Percentiles rank a stretch among this genome's conserved stretches.
phyloP scores from a whole-genome alignment of 2,329 filamentous ascomycete species.

The Botrytis deweyae region DNA sequence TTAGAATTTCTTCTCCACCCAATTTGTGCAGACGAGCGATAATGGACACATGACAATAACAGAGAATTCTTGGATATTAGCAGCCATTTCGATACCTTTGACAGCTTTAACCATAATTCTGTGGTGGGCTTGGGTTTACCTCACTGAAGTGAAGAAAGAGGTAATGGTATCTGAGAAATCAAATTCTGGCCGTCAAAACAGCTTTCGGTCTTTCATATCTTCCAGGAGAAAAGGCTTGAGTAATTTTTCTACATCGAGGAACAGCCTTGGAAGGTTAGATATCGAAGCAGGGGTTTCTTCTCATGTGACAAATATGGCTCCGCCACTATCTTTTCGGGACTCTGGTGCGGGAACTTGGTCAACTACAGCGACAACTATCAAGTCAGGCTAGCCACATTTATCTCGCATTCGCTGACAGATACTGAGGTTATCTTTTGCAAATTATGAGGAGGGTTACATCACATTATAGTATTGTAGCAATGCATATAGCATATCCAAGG shows the following conservation, averaged over 20 bases:
- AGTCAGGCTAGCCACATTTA: slow-evolving; percentile 1
- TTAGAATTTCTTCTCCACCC: slow-evolving; percentile 33
- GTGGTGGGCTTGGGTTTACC: slow-evolving; percentile 30
- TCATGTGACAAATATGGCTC: not conserved
- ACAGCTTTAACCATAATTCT: slow-evolving; percentile 29
- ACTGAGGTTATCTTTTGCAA: no score
- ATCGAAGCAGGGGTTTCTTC: slow-evolving; percentile 10
- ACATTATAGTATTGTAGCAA: no score
- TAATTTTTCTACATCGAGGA: not conserved
- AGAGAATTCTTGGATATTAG: slow-evolving; percentile 28
- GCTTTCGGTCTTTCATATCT: not conserved
- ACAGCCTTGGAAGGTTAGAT: slow-evolving; percentile 5
- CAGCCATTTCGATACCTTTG: slow-evolving; percentile 29
- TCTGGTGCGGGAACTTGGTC: slow-evolving; percentile 20
- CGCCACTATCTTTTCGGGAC: not conserved
- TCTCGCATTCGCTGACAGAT: no score
- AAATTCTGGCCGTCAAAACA: not conserved
- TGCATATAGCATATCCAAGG: no score
- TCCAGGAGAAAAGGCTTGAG: not conserved
- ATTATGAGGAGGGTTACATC: no score
- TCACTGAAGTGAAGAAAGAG: slow-evolving; percentile 13
- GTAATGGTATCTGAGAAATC: not conserved
- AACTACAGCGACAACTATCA: slow-evolving; percentile 20
- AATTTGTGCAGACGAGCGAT: slow-evolving; percentile 29
- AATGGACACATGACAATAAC: slow-evolving; percentile 25